phyloP scores from a whole-genome alignment of 2,329 filamentous ascomycete genomes.

The Alternaria sp. region DNA sequence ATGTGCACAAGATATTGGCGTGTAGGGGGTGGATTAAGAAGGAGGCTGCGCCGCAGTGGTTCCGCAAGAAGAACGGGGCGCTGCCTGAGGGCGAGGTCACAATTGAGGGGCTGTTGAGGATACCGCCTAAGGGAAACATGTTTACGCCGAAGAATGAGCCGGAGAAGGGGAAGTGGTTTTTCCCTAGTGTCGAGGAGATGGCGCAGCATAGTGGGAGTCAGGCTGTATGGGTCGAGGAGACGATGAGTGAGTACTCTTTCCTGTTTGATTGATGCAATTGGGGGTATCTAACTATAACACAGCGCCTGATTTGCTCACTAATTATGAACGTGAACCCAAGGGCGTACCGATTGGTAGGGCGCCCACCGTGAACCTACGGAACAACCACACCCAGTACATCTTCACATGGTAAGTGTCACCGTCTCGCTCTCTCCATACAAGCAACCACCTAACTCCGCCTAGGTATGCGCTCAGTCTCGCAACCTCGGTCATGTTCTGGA shows the following conservation, averaged over 20 bases:
- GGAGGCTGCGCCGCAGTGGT: constrained; percentile 71
- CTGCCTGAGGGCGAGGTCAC: constrained; percentile 76
- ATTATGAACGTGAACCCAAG: constrained; percentile 77
- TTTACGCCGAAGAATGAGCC: constrained; percentile 94
- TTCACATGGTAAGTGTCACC: constrained; percentile 83
- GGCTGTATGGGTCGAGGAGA: constrained; percentile 94
- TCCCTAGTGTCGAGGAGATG: constrained; percentile 94
- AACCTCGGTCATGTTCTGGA: constrained; percentile 94
- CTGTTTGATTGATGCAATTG: constrained; percentile 12
- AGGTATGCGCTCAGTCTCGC: constrained; percentile 89
- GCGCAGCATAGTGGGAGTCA: constrained; percentile 82
- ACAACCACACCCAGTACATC: constrained; percentile 98
- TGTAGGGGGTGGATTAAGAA: constrained; percentile 93
- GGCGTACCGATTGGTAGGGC: constrained; percentile 90
- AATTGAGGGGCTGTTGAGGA: constrained; percentile 83
- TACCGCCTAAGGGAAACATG: constrained; percentile 97
- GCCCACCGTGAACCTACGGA: constrained; percentile 90
- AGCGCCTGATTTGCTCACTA: constrained; percentile 82
- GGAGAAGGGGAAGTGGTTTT: constrained; percentile 87
- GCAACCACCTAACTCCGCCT: constrained; percentile 26
- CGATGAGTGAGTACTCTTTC: constrained; percentile 72
- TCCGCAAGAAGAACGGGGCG: constrained; percentile 64
- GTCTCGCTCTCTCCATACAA: not conserved
- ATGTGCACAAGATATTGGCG: constrained; percentile 74
- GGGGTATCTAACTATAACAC: constrained; percentile 41